Percentiles rank a stretch among this genome's conserved stretches.
Conservation (phyloP, 2,329 filamentous ascomycete species). For the Orbilia blumenaviensis region DNA sequence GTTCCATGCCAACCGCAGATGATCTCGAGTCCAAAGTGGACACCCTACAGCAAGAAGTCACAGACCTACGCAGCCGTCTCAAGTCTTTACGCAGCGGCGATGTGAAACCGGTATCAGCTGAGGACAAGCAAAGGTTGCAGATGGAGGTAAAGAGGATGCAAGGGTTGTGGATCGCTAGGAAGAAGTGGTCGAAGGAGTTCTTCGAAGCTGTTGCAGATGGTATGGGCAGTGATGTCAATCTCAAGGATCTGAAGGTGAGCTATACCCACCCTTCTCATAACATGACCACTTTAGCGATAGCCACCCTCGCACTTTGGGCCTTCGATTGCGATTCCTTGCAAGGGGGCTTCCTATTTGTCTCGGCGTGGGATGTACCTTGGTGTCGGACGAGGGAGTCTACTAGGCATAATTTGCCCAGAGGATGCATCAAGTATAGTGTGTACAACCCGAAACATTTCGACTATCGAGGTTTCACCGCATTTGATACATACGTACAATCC, state of each 20-base stretch:
- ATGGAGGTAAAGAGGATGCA: constrained; percentile 54
- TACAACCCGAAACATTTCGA: constrained; percentile 51
- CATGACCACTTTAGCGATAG: constrained; percentile 25
- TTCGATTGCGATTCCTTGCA: constrained; percentile 19
- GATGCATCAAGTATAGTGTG: constrained; percentile 52
- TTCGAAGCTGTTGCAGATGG: constrained; percentile 55
- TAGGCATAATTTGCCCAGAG: constrained; percentile 32
- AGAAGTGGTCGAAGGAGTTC: constrained; percentile 57
- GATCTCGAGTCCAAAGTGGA: constrained; percentile 55
- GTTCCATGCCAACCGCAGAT: constrained; percentile 55
- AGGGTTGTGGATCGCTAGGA: constrained; percentile 53
- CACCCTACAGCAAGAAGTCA: constrained; percentile 54
- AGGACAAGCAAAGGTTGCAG: constrained; percentile 55
- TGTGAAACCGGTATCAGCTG: constrained; percentile 54
- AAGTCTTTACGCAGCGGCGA: constrained; percentile 53
- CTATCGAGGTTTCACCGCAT: constrained; percentile 47
- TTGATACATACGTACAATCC: constrained; percentile 12
- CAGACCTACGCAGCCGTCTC: constrained; percentile 52
- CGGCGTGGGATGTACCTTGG: constrained; percentile 16
- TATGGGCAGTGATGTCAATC: constrained; percentile 54
- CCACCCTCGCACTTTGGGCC: constrained; percentile 16
- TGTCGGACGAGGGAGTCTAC: constrained; percentile 10
- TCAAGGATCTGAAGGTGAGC: constrained; percentile 51
- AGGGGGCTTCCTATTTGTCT: constrained; percentile 10
- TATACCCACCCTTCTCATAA: constrained; percentile 4